phyloP scores from a whole-genome alignment of 805 yeast species.

The Candida germanica region DNA sequence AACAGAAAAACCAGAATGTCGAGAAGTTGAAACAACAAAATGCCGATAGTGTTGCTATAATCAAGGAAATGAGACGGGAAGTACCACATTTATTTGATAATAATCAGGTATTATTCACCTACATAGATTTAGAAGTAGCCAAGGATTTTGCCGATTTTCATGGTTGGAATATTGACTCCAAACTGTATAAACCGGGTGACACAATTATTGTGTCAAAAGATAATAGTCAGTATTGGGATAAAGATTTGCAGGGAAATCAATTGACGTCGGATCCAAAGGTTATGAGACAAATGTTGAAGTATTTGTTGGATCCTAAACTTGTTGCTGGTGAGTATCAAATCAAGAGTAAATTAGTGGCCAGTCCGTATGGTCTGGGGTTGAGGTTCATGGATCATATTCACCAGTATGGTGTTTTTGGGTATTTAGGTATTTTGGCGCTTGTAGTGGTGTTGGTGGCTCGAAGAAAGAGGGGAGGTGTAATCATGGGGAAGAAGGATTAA shows the following conservation, averaged over 20 bases:
- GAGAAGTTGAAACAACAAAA: slow-evolving; percentile 36
- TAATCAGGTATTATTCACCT: slow-evolving; percentile 44
- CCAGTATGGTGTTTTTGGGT: slow-evolving; percentile 43
- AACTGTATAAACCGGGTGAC: slow-evolving; percentile 50
- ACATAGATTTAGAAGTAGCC: slow-evolving; percentile 46
- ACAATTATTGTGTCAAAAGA: slow-evolving; percentile 49
- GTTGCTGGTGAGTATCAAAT: slow-evolving; percentile 5
- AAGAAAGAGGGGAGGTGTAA: too few relatives aligned
- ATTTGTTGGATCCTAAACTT: slow-evolving; percentile 34
- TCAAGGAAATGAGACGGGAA: slow-evolving; percentile 47
- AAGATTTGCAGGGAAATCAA: slow-evolving; percentile 32
- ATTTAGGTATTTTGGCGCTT: slow-evolving; percentile 14
- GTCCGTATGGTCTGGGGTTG: slow-evolving; percentile 40
- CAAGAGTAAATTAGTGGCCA: slow-evolving; percentile 30
- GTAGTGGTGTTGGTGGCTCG: background rate
- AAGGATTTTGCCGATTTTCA: slow-evolving; percentile 21
- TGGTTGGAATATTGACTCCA: slow-evolving; percentile 39
- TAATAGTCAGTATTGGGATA: slow-evolving; percentile 31
- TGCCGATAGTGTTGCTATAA: slow-evolving; percentile 42
- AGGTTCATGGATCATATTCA: slow-evolving; percentile 45
- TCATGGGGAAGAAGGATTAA: slow-evolving; percentile 20
- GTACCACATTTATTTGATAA: slow-evolving; percentile 47
- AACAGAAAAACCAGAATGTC: slow-evolving; percentile 43
- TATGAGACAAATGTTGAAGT: slow-evolving; percentile 34
- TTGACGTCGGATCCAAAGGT: slow-evolving; percentile 33